phyloP scores from a whole-genome alignment of 352 stramenopile species.

The Pythium brassicae region DNA sequence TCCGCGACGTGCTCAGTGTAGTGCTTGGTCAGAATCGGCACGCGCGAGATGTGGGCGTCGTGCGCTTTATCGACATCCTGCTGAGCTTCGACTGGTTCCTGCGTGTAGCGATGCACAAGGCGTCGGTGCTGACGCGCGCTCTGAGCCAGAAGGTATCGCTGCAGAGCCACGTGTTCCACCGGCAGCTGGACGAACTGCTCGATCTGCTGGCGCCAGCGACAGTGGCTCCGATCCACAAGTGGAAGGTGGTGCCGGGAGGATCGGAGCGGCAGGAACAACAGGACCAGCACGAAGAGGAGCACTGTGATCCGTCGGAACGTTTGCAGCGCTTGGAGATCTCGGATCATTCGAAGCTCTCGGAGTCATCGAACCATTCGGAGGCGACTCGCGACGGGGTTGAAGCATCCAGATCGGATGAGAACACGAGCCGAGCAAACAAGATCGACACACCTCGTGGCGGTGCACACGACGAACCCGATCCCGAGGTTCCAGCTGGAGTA shows the following conservation, averaged over 20 bases:
- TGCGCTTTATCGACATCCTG: not conserved
- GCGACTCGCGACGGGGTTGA: too few relatives aligned
- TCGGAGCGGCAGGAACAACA: too few relatives aligned
- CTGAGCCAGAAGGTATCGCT: constrained; percentile 3
- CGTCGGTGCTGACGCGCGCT: not conserved
- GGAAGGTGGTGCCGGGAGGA: not conserved
- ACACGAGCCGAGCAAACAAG: too few relatives aligned
- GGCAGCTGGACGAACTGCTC: not conserved
- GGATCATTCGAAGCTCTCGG: too few relatives aligned
- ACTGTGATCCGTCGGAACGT: too few relatives aligned
- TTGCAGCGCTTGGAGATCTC: too few relatives aligned
- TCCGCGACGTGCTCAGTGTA: not conserved
- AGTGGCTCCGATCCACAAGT: not conserved
- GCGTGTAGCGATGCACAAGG: not conserved
- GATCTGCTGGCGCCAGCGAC: not conserved
- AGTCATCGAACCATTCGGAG: too few relatives aligned
- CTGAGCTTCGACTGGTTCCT: not conserved
- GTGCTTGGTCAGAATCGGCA: not conserved
- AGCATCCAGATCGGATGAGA: too few relatives aligned
- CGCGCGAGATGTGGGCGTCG: not conserved
- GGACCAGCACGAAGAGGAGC: too few relatives aligned
- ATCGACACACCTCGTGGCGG: too few relatives aligned
- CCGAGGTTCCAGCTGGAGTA: too few relatives aligned
- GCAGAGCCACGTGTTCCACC: constrained; percentile 1
- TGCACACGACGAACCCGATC: too few relatives aligned